Evolutionary conservation across 2,329 filamentous ascomycete genomes (phyloP).

Genomic region (Pseudofabraea citricarpa): DNA sequence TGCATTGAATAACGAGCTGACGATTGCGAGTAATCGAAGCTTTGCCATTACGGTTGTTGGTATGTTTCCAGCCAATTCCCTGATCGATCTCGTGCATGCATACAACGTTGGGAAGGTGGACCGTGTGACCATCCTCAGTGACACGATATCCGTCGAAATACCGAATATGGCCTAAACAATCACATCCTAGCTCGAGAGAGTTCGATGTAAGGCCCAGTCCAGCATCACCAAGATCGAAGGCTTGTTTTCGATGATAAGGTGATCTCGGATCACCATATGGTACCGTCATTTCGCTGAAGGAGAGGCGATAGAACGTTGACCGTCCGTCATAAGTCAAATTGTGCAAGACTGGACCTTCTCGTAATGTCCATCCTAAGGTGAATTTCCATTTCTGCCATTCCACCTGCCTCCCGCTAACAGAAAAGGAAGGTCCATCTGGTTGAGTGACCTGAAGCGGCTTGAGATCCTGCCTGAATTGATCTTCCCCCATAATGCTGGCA

Average conservation of each 20-base stretch:
- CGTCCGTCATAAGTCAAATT: conserved; percentile 56
- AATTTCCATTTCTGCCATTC: conserved; percentile 59
- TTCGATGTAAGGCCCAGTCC: conserved; percentile 62
- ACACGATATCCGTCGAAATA: conserved; percentile 1
- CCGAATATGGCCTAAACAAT: conserved; percentile 65
- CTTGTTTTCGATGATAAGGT: conserved; percentile 62
- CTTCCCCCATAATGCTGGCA: not conserved
- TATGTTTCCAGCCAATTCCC: conserved; percentile 65
- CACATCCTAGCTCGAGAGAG: conserved; percentile 62
- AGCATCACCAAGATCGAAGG: conserved; percentile 65
- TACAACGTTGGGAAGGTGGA: conserved; percentile 58
- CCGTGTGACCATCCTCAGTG: conserved; percentile 39
- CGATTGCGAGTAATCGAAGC: conserved; percentile 59
- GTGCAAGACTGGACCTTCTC: conserved; percentile 57
- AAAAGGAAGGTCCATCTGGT: conserved; percentile 59
- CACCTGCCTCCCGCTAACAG: conserved; percentile 33
- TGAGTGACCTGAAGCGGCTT: conserved; percentile 60
- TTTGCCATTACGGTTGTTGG: conserved; percentile 59
- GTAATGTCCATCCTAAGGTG: conserved; percentile 54
- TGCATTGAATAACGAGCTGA: conserved; percentile 63
- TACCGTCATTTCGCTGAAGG: conserved; percentile 57
- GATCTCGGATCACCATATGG: conserved; percentile 59
- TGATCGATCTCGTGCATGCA: conserved; percentile 69
- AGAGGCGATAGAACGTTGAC: conserved; percentile 52
- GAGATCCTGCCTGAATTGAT: conserved; percentile 37